Evolutionary conservation across 805 yeast species (phyloP).

Genomic region (Yarrowia osloensis): DNA sequence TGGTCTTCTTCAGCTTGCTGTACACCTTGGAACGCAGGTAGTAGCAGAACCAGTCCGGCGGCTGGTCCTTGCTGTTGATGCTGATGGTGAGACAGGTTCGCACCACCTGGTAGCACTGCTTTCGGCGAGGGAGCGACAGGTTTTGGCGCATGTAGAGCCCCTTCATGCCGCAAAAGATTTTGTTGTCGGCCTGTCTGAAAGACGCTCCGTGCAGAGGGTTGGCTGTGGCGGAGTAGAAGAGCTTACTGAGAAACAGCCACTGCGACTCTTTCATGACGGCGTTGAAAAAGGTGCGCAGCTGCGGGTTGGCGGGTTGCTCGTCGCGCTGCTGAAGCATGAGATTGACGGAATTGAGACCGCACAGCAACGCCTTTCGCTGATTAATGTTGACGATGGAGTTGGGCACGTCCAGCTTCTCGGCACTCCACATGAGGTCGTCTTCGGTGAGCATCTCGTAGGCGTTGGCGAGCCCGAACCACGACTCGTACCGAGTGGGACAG

Average conservation of each 20-base stretch:
- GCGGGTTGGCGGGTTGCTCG: constrained; percentile 2
- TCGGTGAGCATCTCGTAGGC: constrained; percentile 78
- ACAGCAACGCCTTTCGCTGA: constrained; percentile 69
- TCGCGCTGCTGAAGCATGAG: constrained; percentile 38
- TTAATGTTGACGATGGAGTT: constrained; percentile 51
- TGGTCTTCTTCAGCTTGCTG: constrained; percentile 49
- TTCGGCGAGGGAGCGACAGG: constrained; percentile 26
- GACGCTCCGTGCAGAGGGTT: constrained; percentile 50
- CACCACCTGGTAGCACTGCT: constrained; percentile 41
- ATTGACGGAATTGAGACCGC: constrained; percentile 74
- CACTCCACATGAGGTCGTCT: constrained; percentile 89
- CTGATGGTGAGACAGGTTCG: constrained; percentile 48
- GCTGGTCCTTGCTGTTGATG: constrained; percentile 50
- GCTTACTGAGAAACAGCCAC: constrained; percentile 59
- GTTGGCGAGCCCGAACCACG: constrained; percentile 84
- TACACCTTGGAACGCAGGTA: constrained; percentile 62
- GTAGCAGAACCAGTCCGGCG: constrained; percentile 61
- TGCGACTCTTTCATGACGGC: constrained; percentile 44
- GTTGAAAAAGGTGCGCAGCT: constrained; percentile 13
- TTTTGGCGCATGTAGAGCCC: constrained; percentile 36
- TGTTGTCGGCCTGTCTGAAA: constrained; percentile 55
- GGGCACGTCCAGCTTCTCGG: constrained; percentile 69
- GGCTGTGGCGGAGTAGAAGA: constrained; percentile 48
- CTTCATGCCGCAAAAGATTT: constrained; percentile 39
- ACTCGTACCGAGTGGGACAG: constrained; percentile 70